Percentiles rank a stretch among this genome's conserved stretches.
phyloP scores from a whole-genome alignment of 352 stramenopile genomes.

The Phytophthora citrophthora region DNA sequence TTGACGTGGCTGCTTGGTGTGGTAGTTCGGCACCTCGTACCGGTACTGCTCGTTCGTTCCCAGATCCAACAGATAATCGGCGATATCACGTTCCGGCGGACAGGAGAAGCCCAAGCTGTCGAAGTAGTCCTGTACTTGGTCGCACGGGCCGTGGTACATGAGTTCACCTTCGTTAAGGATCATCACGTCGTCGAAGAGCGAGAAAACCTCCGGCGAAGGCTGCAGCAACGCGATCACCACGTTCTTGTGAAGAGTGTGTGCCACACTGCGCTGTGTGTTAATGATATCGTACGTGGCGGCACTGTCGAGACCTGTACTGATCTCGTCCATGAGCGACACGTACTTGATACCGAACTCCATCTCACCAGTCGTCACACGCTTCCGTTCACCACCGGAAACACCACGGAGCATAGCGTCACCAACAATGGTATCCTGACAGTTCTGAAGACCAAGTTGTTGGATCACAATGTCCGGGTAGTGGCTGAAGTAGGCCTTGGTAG shows the following conservation, averaged over 20 bases:
- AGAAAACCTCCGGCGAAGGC: slow-evolving; percentile 89
- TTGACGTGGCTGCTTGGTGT: slow-evolving; percentile 21
- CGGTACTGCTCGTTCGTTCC: slow-evolving; percentile 35
- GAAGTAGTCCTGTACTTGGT: slow-evolving; percentile 56
- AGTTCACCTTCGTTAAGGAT: slow-evolving; percentile 81
- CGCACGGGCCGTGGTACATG: slow-evolving; percentile 68
- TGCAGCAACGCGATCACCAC: slow-evolving; percentile 78
- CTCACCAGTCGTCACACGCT: slow-evolving; percentile 39
- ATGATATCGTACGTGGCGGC: slow-evolving; percentile 51
- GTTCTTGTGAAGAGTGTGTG: slow-evolving; percentile 33
- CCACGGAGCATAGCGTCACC: slow-evolving; percentile 58
- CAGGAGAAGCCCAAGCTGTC: slow-evolving; percentile 43
- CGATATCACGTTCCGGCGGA: slow-evolving; percentile 36
- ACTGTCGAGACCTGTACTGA: slow-evolving; percentile 92
- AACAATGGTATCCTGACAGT: slow-evolving; percentile 63
- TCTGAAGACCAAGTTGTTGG: slow-evolving; percentile 31
- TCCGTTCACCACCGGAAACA: slow-evolving; percentile 63
- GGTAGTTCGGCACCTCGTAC: slow-evolving; percentile 18
- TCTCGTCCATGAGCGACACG: slow-evolving; percentile 89
- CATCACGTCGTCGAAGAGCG: slow-evolving; percentile 67
- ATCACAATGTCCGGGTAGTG: slow-evolving; percentile 16
- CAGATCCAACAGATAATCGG: slow-evolving; percentile 38
- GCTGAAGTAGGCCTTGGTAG: slow-evolving; percentile 13
- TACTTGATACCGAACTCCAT: slow-evolving; percentile 83
- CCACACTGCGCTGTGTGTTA: slow-evolving; percentile 28